Evolutionary conservation across 352 stramenopile genomes (phyloP).

Genomic region (Pythium dissimile): DNA sequence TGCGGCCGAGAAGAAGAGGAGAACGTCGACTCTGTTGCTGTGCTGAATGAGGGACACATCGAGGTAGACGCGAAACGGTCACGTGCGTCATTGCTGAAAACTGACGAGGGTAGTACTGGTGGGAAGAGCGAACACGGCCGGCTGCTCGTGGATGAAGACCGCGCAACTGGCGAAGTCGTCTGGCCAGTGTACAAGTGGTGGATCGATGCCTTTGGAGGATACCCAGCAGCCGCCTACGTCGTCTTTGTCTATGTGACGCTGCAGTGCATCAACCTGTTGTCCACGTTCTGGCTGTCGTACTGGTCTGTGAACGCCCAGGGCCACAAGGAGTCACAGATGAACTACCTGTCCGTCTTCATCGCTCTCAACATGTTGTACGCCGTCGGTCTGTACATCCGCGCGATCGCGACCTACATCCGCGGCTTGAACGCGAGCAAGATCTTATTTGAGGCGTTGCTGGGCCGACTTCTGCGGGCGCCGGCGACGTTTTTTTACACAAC

Average conservation of each 20-base stretch:
- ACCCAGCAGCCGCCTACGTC: conserved; percentile 37
- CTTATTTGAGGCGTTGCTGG: conserved; percentile 72
- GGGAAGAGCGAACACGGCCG: conserved; percentile 29
- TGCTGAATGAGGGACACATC: conserved; percentile 31
- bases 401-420: conserved; percentile 56
- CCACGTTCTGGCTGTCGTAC: conserved; percentile 90
- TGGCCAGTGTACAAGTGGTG: conserved; percentile 65
- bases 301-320: conserved; percentile 68
- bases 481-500: conserved; percentile 83
- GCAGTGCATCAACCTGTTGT: conserved; percentile 56
- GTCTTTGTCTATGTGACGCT: conserved; percentile 41
- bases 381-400: conserved; percentile 58
- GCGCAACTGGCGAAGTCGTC: conserved; percentile 50
- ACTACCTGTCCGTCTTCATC: conserved; percentile 85
- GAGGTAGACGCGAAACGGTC: conserved; percentile 38
- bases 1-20: conserved; percentile 30
- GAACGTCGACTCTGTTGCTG: conserved; percentile 3
- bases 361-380: conserved; percentile 56
- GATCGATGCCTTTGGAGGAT: conserved; percentile 60
- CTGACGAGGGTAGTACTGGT: conserved; percentile 42
- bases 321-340: conserved; percentile 50
- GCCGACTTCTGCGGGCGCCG: conserved; percentile 85
- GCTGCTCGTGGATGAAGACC: conserved; percentile 70
- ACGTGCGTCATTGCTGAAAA: conserved; percentile 49
- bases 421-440: conserved; percentile 45